A percentile compares a stretch with the other conserved stretches of the same genome.
Conservation (phyloP, 768 basidiomycete species). For the Obba rivulosa region DNA sequence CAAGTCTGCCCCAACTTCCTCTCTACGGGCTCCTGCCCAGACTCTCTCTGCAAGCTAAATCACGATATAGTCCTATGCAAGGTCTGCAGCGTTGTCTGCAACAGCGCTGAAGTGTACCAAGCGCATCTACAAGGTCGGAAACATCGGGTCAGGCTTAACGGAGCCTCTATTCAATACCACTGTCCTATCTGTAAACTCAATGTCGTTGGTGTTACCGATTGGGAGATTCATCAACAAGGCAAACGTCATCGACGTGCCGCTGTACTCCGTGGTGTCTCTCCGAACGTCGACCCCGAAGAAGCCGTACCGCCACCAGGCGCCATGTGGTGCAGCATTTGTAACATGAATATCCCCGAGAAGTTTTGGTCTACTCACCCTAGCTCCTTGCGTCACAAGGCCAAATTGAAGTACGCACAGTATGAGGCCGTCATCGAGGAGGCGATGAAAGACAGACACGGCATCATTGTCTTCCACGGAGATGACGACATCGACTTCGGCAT, state of each 20-base stretch:
- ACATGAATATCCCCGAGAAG: constrained; percentile 20
- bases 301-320: constrained; percentile 8
- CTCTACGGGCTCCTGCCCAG: constrained; percentile 11
- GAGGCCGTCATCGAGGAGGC: constrained; percentile 44
- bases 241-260: not conserved
- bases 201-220: not conserved
- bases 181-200: constrained; percentile 11
- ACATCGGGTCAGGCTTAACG: constrained; percentile 4
- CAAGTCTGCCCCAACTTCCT: constrained; percentile 7
- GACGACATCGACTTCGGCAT: constrained; percentile 20
- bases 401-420: constrained; percentile 34
- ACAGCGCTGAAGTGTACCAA: not conserved
- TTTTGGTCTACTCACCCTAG: constrained; percentile 32
- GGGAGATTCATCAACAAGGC: constrained; percentile 22
- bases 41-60: constrained; percentile 6
- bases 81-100: constrained; percentile 14
- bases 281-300: constrained; percentile 10
- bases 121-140: constrained; percentile 6
- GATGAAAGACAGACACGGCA: constrained; percentile 49
- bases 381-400: constrained; percentile 27
- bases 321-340: constrained; percentile 22
- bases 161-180: not conserved
- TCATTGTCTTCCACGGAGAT: constrained; percentile 22
- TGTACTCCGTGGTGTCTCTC: not conserved
- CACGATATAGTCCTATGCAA: constrained; percentile 22